Conservation (phyloP, 106 monocot species). For the Agapanthus africanus region DNA sequence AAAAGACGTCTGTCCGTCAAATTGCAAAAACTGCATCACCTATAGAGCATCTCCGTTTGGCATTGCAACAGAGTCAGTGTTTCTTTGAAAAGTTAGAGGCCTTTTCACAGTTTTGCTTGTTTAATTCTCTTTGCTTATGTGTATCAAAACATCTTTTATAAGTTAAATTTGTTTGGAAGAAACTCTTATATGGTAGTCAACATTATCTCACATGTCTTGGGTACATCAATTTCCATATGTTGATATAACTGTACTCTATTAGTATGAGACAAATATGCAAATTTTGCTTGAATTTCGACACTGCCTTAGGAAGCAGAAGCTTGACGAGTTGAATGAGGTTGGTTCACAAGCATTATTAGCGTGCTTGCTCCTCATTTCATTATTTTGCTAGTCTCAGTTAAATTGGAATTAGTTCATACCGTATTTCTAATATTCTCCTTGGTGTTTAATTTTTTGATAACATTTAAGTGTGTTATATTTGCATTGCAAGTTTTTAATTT, state of each 20-base stretch:
- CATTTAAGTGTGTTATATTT: neutral
- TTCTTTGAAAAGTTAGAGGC: slow-evolving; percentile 3
- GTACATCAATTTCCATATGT: neutral
- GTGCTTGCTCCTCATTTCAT: neutral
- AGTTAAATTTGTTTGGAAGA: too few species aligned
- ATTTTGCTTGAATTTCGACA: slow-evolving; percentile 86
- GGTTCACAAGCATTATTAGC: neutral
- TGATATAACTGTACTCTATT: neutral
- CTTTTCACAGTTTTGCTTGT: neutral
- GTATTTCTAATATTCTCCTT: neutral
- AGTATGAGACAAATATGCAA: slow-evolving; percentile 85
- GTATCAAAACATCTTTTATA: neutral
- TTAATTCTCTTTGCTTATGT: neutral
- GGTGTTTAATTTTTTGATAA: neutral
- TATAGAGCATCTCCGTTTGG: slow-evolving; percentile 68
- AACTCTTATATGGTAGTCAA: too few species aligned
- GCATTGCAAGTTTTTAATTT: neutral
- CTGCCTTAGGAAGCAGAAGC: slow-evolving; percentile 89
- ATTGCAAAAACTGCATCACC: slow-evolving; percentile 90
- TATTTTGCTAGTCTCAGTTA: neutral
- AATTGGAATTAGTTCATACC: neutral
- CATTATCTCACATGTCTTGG: neutral
- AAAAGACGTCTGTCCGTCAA: slow-evolving; percentile 63
- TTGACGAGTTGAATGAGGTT: slow-evolving; percentile 94
- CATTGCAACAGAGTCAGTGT: slow-evolving; percentile 86